A percentile compares a stretch with the other conserved stretches of the same genome.
Conservation (phyloP, 2,329 filamentous ascomycete genomes). For the Aurifilum marmelostoma region DNA sequence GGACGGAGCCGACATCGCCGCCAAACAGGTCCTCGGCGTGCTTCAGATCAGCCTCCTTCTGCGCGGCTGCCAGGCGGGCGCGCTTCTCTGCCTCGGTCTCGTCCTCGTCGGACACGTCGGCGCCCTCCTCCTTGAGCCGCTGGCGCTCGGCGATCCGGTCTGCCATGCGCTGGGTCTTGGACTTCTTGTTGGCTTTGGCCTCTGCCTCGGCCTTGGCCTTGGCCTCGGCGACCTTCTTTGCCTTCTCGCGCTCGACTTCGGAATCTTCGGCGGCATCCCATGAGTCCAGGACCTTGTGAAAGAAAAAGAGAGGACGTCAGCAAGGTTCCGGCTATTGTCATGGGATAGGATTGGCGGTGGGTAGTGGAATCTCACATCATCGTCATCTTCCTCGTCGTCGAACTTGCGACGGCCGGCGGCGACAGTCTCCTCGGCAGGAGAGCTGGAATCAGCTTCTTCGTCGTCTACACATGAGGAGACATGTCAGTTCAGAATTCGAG, state of each 20-base stretch:
- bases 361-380: conserved; percentile 64
- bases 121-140: conserved; percentile 54
- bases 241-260: conserved; percentile 95
- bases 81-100: conserved; percentile 75
- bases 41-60: conserved; percentile 85
- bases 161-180: conserved; percentile 82
- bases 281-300: conserved; percentile 78
- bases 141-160: conserved; percentile 70
- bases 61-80: conserved; percentile 73
- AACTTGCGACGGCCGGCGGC: conserved; percentile 66
- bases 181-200: conserved; percentile 88
- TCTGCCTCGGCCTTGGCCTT: conserved; percentile 90
- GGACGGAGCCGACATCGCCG: conserved; percentile 72
- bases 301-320: background rate
- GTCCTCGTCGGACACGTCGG: conserved; percentile 58
- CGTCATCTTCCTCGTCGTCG: conserved; percentile 87
- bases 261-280: conserved; percentile 98
- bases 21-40: conserved; percentile 88
- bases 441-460: conserved; percentile 43
- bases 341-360: conserved; percentile 16
- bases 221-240: conserved; percentile 79
- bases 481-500: conserved; percentile 30
- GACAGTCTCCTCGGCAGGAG: conserved; percentile 39
- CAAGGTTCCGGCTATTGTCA: conserved; percentile 12
- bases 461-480: conserved; percentile 37